Percentiles rank a stretch among this genome's conserved stretches.
Evolutionary conservation across 2,329 filamentous ascomycete genomes (phyloP).

Genomic region (Fusarium dlaminii): DNA sequence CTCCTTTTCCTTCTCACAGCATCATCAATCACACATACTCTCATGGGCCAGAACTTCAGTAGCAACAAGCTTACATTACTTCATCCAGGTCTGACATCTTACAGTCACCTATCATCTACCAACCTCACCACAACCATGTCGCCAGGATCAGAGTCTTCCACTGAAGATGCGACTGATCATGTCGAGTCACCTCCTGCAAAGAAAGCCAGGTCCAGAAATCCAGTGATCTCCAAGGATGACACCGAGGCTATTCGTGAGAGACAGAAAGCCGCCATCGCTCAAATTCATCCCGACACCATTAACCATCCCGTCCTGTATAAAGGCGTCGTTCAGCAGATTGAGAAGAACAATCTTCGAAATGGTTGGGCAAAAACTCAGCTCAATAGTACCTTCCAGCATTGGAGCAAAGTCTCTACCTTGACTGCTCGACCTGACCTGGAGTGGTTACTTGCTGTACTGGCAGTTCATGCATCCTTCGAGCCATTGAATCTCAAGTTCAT

Average conservation of each 20-base stretch:
- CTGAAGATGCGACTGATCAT: too few relatives aligned
- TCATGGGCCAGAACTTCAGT: not conserved
- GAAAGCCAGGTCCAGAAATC: not conserved
- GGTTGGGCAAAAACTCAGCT: not conserved
- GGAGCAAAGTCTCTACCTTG: not conserved
- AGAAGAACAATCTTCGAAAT: not conserved
- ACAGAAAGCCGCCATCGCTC: not conserved
- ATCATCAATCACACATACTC: not conserved
- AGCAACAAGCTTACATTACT: not conserved
- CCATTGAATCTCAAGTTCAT: accelerated
- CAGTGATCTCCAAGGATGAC: not conserved
- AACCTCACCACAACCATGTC: not conserved
- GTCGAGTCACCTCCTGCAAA: not conserved
- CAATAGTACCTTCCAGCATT: not conserved
- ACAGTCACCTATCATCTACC: not conserved
- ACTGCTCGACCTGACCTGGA: not conserved
- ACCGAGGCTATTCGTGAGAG: not conserved
- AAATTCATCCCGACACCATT: not conserved
- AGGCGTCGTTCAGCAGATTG: not conserved
- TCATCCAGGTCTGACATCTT: not conserved
- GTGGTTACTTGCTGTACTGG: not conserved
- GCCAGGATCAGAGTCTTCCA: not conserved
- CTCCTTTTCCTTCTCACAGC: not conserved
- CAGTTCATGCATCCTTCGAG: not conserved
- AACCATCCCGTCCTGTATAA: not conserved